Evolutionary conservation across 2,329 filamentous ascomycete genomes (phyloP).

Genomic region (Fusarium nurragi): DNA sequence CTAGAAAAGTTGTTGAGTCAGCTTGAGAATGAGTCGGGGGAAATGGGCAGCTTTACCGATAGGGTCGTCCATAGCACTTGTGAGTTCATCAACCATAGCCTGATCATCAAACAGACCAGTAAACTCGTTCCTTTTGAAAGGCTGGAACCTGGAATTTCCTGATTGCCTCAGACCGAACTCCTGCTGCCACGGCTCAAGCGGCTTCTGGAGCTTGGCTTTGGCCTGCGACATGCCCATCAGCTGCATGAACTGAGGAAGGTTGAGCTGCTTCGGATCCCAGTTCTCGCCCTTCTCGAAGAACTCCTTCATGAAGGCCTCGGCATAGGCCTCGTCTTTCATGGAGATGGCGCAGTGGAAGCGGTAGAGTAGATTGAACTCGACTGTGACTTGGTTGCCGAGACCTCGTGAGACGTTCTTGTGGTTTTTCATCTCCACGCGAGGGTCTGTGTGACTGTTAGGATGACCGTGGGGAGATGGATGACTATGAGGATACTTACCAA

Average conservation of each 20-base stretch:
- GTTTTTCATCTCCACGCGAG: conserved; percentile 9
- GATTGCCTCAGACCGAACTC: no score
- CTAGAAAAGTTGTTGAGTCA: no score
- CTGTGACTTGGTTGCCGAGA: conserved; percentile 48
- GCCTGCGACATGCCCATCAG: neutral
- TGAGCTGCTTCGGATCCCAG: neutral
- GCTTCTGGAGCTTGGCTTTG: neutral
- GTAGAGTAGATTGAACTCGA: conserved; percentile 52
- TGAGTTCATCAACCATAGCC: conserved; percentile 47
- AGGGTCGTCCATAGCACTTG: conserved; percentile 62
- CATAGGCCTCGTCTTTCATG: conserved; percentile 46
- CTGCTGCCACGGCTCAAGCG: conserved; percentile 1
- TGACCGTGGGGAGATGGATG: no score
- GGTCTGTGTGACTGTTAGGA: no score
- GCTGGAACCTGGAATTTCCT: neutral
- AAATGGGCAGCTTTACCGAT: no score
- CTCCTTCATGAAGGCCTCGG: conserved; percentile 37
- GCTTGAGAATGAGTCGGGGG: no score
- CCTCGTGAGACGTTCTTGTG: conserved; percentile 43
- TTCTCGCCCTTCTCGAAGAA: no score
- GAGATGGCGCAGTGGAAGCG: conserved; percentile 49
- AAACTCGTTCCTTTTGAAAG: conserved; percentile 17
- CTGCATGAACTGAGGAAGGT: neutral
- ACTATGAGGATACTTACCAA: no score
- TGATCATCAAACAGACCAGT: conserved; percentile 23